Evolutionary conservation across 192 early-diverging fungal genomes (phyloP), one percentile per base, ranked within the genome.

Genomic region (Piromyces sp.): DNA sequence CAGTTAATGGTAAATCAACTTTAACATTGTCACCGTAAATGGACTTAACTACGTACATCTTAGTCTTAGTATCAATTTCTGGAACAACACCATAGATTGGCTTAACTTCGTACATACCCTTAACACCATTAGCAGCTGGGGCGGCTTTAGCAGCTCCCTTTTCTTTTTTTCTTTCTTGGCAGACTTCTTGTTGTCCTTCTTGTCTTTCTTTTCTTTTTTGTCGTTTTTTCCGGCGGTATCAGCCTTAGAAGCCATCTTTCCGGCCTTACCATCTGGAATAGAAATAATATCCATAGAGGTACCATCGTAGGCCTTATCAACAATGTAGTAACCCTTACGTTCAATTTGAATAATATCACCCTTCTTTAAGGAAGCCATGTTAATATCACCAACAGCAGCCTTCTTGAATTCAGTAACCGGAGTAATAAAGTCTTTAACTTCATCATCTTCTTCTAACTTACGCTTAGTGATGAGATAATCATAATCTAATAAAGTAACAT

Each of bases 401-500:
- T 82, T 84, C 81, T 88, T 91, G 87, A 96, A 99, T 85, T 96
- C 95, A 29, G 93, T 94, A 5, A 91, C 90, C 1, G 94, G 93
- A 26, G 95, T 98, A 30, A 98, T 83, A 29, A 93, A 90, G 82
- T 97, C 93, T 83, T 89, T 85, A 31, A 98, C 85, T 0, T 93
- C 87, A 83, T 98, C 98, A 79, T 91, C 94, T 80, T 96, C 96
- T 85, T 98, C 98, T 2, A 98, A 85, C 90, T 97, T 96, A 90
- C 95, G 95, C 92, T 98, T 98, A 80, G 93, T 99, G 84, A 98
- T 96, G 85, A 99, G 87, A 84, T 98, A 98, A 86, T 98, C 97
- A 85, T 95, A 98, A 86, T 98, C 96, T 81, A 94, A 82, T 79
- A 99, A 90, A 40, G 90, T 81, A 14, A 91, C 88, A 80, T 92